phyloP scores from a whole-genome alignment of 208 protist species.

The Trypanosoma congolense region DNA sequence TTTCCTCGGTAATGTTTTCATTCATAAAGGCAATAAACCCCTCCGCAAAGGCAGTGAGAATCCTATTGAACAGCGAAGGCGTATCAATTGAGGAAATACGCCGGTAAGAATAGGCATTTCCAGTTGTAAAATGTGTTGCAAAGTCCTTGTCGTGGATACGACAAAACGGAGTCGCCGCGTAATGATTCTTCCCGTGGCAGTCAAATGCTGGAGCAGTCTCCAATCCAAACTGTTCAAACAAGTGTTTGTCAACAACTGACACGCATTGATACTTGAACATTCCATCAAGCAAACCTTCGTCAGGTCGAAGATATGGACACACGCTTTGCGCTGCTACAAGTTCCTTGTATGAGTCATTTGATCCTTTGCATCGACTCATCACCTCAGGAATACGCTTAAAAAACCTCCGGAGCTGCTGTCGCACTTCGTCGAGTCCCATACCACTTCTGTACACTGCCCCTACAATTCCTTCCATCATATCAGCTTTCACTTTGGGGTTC shows the following conservation, averaged over 20 bases:
- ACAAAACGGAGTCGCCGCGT: slow-evolving; percentile 27
- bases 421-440: slow-evolving; percentile 38
- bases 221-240: neutral
- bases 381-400: slow-evolving; percentile 30
- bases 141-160: slow-evolving; percentile 58
- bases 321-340: neutral
- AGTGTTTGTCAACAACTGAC: slow-evolving; percentile 10
- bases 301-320: slow-evolving; percentile 11
- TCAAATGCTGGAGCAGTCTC: neutral
- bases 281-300: slow-evolving; percentile 4
- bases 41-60: slow-evolving; percentile 32
- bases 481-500: slow-evolving; percentile 42
- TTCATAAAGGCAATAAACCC: slow-evolving; percentile 44
- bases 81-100: slow-evolving; percentile 31
- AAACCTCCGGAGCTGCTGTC: slow-evolving; percentile 30
- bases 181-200: slow-evolving; percentile 21
- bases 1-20: slow-evolving; percentile 47
- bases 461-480: slow-evolving; percentile 64
- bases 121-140: slow-evolving; percentile 65
- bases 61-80: slow-evolving; percentile 40
- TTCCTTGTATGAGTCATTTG: neutral
- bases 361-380: neutral
- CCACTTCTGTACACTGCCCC: slow-evolving; percentile 45
- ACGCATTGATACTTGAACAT: slow-evolving; percentile 7
- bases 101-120: slow-evolving; percentile 48